Base-by-base conservation (phyloP, 2,329 filamentous ascomycete species). In the Exophiala sideris region DNA sequence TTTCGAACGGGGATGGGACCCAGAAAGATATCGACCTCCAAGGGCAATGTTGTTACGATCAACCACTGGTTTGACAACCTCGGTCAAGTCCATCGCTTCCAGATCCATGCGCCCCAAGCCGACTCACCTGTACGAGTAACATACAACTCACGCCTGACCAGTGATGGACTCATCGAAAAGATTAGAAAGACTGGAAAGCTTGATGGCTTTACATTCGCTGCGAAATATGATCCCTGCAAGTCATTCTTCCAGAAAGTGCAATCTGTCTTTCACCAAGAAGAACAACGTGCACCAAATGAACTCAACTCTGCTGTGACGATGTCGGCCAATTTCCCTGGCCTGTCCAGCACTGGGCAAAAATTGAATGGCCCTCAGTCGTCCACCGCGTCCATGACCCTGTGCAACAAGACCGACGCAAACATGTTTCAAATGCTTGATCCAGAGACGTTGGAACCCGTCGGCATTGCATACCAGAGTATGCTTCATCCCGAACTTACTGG, bases 61-160 rank as follows among this genome's bases (percentile, higher is more conserved):
- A 81, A 78, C 1, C 88, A 94, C 68, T 94, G 89, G 89, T 94
- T 94, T 62, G 89, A 94, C 66, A 87, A 87, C 5, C 58, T 63
- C 40, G 80, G 83, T 2, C 81, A 88, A 51, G 76, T 83, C 1
- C 87, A 92, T 70, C 83, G 81, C 24, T 92, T 92, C 66, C 79
- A 89, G 53, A 86, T 92, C 32, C 64, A 82, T 2, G 66, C 78
- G 0, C 58, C 75, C 0, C 63, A 66, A 1, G 63, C 70, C 3
- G 53, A 70, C 14, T 64, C 54, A 24, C 65, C 65, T 4, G 57
- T 67, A 8, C 71, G 73, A 33, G 85, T 91, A 2, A 73, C 79
- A 20, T 92, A 92, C 67, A 86, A 85, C 5, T 94, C 88, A 1
- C 79, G 86, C 9, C 78, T 83, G 18, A 86, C 87, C 48, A 81